These are phyloP conservation scores for Fimicolochytrium jonesii DNA, from an alignment of 192 early-diverging fungal species.

Conservation along the genomic window DNA sequence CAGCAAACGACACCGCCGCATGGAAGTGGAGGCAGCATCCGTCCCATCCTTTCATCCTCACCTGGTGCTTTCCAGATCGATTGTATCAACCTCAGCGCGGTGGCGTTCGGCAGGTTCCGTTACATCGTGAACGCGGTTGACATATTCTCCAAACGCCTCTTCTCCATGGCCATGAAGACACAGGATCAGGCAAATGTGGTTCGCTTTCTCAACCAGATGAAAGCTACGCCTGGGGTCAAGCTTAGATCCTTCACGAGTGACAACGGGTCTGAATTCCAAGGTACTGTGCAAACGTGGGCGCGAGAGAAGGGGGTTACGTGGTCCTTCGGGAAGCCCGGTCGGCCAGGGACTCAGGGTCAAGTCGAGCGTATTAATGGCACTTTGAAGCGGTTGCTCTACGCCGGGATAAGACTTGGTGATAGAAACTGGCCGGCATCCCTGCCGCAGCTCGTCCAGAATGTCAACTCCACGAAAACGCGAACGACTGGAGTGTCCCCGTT, in stretches of 20 bases:
- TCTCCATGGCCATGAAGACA: not conserved
- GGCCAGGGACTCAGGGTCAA: not conserved
- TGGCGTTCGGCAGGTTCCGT: not conserved
- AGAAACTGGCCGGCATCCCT: not conserved
- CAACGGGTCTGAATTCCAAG: not conserved
- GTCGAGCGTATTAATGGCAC: not conserved
- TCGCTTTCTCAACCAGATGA: not conserved
- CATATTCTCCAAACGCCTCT: not conserved
- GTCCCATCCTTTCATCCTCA: not conserved
- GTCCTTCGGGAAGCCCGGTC: not conserved
- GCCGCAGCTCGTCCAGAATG: not conserved
- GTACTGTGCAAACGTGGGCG: not conserved
- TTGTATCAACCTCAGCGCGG: not conserved
- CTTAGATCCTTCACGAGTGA: not conserved
- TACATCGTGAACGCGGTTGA: conserved; percentile 2
- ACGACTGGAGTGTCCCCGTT: too few relatives aligned
- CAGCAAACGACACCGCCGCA: not conserved
- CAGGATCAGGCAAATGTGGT: not conserved
- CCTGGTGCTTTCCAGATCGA: conserved; percentile 7
- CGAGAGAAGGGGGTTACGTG: not conserved
- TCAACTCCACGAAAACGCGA: too few relatives aligned
- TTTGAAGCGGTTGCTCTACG: not conserved
- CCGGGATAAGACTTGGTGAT: not conserved
- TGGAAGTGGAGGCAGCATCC: not conserved
- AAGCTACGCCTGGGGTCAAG: not conserved